Conservation (phyloP, 371 early-diverging fungal genomes). For the Homolaphlyctis polyrhiza region DNA sequence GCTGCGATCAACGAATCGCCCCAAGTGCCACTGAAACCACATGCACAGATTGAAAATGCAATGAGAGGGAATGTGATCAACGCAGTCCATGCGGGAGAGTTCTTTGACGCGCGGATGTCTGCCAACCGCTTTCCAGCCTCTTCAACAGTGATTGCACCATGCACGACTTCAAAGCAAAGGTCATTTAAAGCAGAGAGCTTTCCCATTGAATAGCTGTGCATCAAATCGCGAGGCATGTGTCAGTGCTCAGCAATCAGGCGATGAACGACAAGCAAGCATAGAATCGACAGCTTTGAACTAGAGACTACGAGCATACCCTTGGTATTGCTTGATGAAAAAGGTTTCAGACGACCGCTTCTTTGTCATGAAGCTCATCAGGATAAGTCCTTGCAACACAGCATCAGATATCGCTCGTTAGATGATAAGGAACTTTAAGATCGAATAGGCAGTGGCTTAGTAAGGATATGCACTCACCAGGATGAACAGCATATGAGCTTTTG, state of each 20-base stretch:
- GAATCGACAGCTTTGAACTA: no score
- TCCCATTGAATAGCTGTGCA: constrained; percentile 34
- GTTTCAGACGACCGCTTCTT: constrained; percentile 22
- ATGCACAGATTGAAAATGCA: constrained; percentile 15
- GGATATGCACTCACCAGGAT: no score
- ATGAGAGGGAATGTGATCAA: constrained; percentile 49
- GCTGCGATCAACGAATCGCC: constrained; percentile 24
- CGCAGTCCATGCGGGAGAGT: constrained; percentile 41
- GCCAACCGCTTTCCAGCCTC: constrained; percentile 57
- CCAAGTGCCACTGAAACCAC: constrained; percentile 28
- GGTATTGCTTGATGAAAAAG: constrained; percentile 23
- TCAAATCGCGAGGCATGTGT: no score
- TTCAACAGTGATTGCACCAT: constrained; percentile 33
- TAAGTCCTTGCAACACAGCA: no score
- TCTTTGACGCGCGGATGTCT: constrained; percentile 46
- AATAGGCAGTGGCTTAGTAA: no score
- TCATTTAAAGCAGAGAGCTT: constrained; percentile 37
- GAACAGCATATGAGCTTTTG: constrained; percentile 50
- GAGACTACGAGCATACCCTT: no score
- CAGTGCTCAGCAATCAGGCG: no score
- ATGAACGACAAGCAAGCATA: no score
- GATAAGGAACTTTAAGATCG: no score
- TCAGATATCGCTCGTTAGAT: no score
- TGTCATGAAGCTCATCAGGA: constrained; percentile 28
- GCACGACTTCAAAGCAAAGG: constrained; percentile 28